Evolutionary conservation across 2,329 filamentous ascomycete genomes (phyloP), one percentile per base, ranked within the genome.

Genomic region (Parafenestella ontariensis): DNA sequence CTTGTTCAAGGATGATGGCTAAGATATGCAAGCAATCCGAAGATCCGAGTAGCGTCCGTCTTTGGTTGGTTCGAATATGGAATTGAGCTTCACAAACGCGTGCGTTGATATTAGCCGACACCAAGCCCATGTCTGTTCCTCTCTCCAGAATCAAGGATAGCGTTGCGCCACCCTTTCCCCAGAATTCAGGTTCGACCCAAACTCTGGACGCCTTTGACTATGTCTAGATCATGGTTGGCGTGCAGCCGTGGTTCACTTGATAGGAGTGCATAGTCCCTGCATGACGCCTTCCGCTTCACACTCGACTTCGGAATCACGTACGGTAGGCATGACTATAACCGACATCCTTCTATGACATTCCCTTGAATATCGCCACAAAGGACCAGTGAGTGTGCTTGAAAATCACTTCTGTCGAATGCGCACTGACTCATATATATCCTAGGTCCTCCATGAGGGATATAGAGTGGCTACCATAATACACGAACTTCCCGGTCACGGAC

Each of bases 181-280:
- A 46, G 23, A 21, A 21, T 49, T 48, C 20, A 21, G 45, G 48
- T 42, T 40, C 34, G 23, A 37, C 33, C 28, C 40, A 42, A 42
- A 29, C 28, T 24, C 21, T 29, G 28, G 21, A 43, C 23, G 24
- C 29, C 41, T 20, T 46, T 52, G 42, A 54, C 24, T 28, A 50
- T 37, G 13, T 50, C 40, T 45, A 41, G 54, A 23, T 41, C 20
- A 34, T 36, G 20, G 33, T 37, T 51, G 36, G 24, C 43, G 18
- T 45, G 37, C 23, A 48, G 15, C 54, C 52, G 50, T 58, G 54
- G 59, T 60, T 49, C 36, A 48, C 29, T 40, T 50, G 48, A 54
- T 58, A 50, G 26, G 24, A 28, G 18, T 62, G 43, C 45, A 48
- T 45, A 3, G 45, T 33, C 42, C 46, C 48, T 60, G 52, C 54